Conservation (phyloP, 768 basidiomycete genomes). For the Psilocybe sp. region DNA sequence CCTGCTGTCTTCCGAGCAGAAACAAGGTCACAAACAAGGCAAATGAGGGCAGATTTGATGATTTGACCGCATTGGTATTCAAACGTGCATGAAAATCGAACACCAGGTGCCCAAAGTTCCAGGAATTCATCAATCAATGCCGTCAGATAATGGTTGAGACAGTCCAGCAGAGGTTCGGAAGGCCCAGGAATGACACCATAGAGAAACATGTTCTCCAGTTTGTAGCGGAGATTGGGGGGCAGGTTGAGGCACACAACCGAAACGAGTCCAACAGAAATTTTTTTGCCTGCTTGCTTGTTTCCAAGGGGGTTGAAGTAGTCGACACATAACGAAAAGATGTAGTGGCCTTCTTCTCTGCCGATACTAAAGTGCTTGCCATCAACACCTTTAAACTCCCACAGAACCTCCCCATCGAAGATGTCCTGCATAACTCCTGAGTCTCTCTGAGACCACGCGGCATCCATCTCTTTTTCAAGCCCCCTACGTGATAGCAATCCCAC, state of each 20-base stretch:
- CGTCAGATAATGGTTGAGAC: too few species aligned
- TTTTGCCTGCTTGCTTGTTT: conserved; percentile 18
- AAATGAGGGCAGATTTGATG: too few species aligned
- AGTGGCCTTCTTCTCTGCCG: not conserved
- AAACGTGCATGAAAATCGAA: too few species aligned
- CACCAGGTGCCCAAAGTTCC: too few species aligned
- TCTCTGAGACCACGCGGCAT: conserved; percentile 1
- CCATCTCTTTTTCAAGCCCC: conserved; percentile 2
- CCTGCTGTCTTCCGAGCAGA: too few species aligned
- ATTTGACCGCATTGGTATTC: too few species aligned
- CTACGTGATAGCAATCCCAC: not conserved
- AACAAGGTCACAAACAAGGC: too few species aligned
- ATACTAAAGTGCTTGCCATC: not conserved
- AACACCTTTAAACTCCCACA: not conserved
- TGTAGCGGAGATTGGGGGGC: conserved; percentile 24
- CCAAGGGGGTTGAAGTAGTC: too few species aligned
- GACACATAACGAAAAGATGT: too few species aligned
- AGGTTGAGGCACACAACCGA: conserved; percentile 31
- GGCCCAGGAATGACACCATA: conserved; percentile 27
- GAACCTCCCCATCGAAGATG: conserved; percentile 2
- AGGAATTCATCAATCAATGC: too few species aligned
- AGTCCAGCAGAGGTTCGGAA: too few species aligned
- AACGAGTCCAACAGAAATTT: conserved; percentile 27
- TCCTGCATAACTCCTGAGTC: not conserved
- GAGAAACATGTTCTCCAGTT: conserved; percentile 31